Evolutionary conservation across 148 eudicot species (phyloP), one percentile per base, ranked within the genome.

Genomic region (Chenopodium quinoa): DNA sequence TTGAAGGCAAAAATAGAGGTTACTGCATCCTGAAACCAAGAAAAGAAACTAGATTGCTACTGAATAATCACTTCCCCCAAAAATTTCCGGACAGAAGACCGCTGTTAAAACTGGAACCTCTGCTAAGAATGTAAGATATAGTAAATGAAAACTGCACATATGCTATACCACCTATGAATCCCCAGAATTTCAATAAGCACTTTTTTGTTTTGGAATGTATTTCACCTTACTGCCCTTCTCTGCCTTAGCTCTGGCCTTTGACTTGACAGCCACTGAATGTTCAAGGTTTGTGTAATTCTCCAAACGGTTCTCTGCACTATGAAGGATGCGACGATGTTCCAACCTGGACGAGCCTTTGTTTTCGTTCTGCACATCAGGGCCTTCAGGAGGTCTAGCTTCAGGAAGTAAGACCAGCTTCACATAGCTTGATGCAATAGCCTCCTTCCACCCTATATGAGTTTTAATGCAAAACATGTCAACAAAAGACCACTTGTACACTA

Each of bases 361-460:
- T 25, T 84, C 82, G 70, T 79, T 77, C 72, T 46, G 87, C 31
- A n/a, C 60, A 46, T 84, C 85, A 7, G 77, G 48, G 76, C 75
- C 58, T 69, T 79, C 88, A 4, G 86, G 90, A 77, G 82, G 76
- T 34, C 84, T 84, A 27, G 85, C 74, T 70, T 83, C 90, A 5
- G 87, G 63, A 25, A 88, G 69, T 27, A 91, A 87, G 74, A 84
- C 89, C 75, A 95, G 80, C 76, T 80, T 85, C 85, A 91, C 88
- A 83, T 93, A 94, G 66, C 91, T 90, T 69, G 88, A 86, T 31
- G 91, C 73, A 46, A 91, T 83, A n/a, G 91, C 93, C 85, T 95
- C 94, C 85, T 92, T 90, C 97, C 97, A 95, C 73, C 98, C 98
- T 95, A 75, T 80, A 89, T 23, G 19, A 34, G 56, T 10, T 74